Percentiles rank a stretch among this genome's conserved stretches.
Evolutionary conservation across 768 basidiomycete genomes (phyloP).

Genomic region (Psilocybe tampanensis): DNA sequence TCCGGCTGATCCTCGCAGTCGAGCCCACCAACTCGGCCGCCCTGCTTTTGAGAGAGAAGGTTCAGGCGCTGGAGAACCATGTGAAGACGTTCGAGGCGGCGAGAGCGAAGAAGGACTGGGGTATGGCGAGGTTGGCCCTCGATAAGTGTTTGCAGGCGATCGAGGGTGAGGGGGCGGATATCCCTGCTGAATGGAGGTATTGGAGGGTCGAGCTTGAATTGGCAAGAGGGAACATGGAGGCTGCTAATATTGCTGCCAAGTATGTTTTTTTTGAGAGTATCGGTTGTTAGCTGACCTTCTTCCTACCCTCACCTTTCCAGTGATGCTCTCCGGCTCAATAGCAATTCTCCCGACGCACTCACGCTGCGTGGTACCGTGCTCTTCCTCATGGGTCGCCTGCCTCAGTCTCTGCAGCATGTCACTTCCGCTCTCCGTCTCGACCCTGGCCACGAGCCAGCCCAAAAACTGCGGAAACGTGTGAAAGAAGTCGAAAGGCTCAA

Average conservation of each 20-base stretch:
- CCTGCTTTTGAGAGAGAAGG: conserved; percentile 60
- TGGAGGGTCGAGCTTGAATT: conserved; percentile 83
- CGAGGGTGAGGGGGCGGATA: conserved; percentile 74
- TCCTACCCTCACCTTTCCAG: conserved; percentile 41
- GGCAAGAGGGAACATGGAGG: conserved; percentile 69
- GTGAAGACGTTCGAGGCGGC: conserved; percentile 65
- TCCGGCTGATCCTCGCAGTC: conserved; percentile 59
- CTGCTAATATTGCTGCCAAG: conserved; percentile 77
- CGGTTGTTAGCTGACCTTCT: background rate
- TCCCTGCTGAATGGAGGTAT: conserved; percentile 78
- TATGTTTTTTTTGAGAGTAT: conserved; percentile 36
- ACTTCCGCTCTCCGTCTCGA: conserved; percentile 75
- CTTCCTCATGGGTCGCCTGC: conserved; percentile 70
- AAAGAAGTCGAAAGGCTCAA: conserved; percentile 83
- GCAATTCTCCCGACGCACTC: conserved; percentile 79
- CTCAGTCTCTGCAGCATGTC: conserved; percentile 72
- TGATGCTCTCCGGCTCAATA: conserved; percentile 71
- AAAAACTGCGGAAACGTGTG: conserved; percentile 73
- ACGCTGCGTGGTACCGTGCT: conserved; percentile 78
- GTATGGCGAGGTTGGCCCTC: conserved; percentile 73
- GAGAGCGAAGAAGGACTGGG: conserved; percentile 68
- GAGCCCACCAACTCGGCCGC: conserved; percentile 67
- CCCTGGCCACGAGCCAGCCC: conserved; percentile 73
- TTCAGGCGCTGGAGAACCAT: conserved; percentile 64
- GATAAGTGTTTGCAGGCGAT: conserved; percentile 76